These are phyloP conservation scores for Stereum hirsutum DNA, from an alignment of 1,284 basidiomycete genomes.

Conservation along the genomic window DNA sequence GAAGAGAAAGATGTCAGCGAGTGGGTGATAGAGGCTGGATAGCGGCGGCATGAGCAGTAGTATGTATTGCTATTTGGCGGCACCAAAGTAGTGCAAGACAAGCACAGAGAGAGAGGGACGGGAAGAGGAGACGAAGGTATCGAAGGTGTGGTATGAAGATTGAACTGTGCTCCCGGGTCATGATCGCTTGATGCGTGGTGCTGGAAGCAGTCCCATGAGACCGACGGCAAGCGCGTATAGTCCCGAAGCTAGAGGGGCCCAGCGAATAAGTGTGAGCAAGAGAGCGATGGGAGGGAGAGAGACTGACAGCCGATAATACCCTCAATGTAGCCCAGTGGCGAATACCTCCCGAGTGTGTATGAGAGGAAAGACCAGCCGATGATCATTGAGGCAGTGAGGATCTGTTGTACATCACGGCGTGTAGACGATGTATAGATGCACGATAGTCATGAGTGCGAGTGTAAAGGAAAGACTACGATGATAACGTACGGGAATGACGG, in stretches of 20 bases:
- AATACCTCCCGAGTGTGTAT: slow-evolving; percentile 54
- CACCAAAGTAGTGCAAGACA: no score
- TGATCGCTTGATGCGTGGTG: slow-evolving; percentile 32
- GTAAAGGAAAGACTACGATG: not conserved
- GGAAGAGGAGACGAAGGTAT: no score
- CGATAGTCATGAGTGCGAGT: not conserved
- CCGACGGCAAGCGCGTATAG: slow-evolving; percentile 63
- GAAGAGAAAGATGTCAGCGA: no score
- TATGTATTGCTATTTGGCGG: no score
- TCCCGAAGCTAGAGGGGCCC: slow-evolving; percentile 40
- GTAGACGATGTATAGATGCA: slow-evolving; percentile 7
- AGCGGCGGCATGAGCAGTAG: no score
- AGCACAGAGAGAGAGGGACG: no score
- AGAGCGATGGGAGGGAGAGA: slow-evolving; percentile 2
- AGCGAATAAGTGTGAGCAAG: not conserved
- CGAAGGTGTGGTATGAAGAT: no score
- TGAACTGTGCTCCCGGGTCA: no score
- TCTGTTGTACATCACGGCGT: slow-evolving; percentile 10
- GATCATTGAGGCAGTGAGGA: slow-evolving; percentile 59
- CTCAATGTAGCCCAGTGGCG: slow-evolving; percentile 50
- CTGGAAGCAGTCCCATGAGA: slow-evolving; percentile 58
- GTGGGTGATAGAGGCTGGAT: no score
- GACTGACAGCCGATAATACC: slow-evolving; percentile 55
- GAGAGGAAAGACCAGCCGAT: slow-evolving; percentile 57
- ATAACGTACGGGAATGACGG: slow-evolving; percentile 17